These are phyloP conservation scores for Flueggea neowawraea DNA, from an alignment of 441 rosid species.

Conservation along the genomic window DNA sequence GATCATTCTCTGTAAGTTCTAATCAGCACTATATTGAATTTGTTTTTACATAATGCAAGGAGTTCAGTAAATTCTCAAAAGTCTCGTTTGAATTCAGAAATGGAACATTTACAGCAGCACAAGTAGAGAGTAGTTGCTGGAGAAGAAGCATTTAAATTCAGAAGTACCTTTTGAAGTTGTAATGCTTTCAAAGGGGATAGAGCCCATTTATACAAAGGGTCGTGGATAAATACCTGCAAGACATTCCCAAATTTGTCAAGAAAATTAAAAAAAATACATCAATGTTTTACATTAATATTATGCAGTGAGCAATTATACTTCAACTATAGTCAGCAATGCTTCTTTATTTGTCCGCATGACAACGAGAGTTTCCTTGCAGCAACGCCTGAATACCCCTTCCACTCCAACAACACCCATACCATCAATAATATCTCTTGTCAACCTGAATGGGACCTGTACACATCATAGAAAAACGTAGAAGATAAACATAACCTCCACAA, in stretches of 20 bases:
- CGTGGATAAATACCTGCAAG: slow-evolving; percentile 96
- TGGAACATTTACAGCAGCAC: no score
- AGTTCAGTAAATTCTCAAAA: no score
- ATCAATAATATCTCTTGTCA: slow-evolving; percentile 91
- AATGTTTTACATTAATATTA: not conserved
- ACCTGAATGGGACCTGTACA: slow-evolving; percentile 87
- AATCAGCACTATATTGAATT: no score
- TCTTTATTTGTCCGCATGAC: slow-evolving; percentile 98
- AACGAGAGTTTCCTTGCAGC: slow-evolving; percentile 94
- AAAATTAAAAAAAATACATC: not conserved
- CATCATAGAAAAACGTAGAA: not conserved
- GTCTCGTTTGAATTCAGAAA: no score
- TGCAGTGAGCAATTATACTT: slow-evolving; percentile 42
- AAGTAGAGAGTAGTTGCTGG: no score
- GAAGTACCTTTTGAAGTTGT: slow-evolving; percentile 96
- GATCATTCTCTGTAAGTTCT: no score
- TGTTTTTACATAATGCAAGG: no score
- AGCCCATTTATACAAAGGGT: slow-evolving; percentile 99
- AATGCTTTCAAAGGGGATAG: slow-evolving; percentile 95
- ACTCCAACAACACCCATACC: slow-evolving; percentile 99
- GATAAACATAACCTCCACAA: slow-evolving; percentile 10
- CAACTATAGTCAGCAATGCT: slow-evolving; percentile 91
- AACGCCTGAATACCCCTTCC: slow-evolving; percentile 95
- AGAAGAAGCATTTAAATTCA: slow-evolving; percentile 5
- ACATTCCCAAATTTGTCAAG: slow-evolving; percentile 12